Base-by-base conservation (phyloP, 1,284 basidiomycete genomes). In the Sphaerobolus stellatus region DNA sequence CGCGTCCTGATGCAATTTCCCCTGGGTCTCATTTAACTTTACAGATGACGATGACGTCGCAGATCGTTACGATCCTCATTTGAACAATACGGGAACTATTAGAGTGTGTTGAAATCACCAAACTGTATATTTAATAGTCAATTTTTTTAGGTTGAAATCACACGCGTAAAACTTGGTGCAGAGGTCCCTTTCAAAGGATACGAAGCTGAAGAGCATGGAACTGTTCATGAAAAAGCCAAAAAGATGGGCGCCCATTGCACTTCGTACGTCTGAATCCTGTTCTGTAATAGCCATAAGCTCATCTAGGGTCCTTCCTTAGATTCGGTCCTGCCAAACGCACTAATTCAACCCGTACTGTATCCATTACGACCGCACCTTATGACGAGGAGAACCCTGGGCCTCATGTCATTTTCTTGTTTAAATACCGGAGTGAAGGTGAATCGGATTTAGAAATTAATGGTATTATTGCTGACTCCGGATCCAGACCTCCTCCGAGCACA, bases 41-140 rank as follows among this genome's bases (percentile, higher is more conserved):
- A 27, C 29, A 59, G 60, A 61, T 44, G 60, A 61, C 28, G 60
- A 61, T 22, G 34, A 44, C 16, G 25, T 59, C 13, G 60, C 60
- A 5, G 52, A 46, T 28, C 31, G 25, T 16, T 34, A 48, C 28
- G 59, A 60, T 41, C 27, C 55, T 27, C 30, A 25, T 20, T 18
- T 60, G 24, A 20, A 52, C 8, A 47, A 58, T 9, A 47, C 56
- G 24, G 59, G 59, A n/a, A 54, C 48, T 14, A 60, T 60, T 34
- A 57, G 33, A 48, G 55, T 53, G 24, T 11, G 33, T 36, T 45
- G 9, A 13, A n/a, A 44, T 16, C 3, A 28, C 28, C n/a, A 22
- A 22, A 5, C 8, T 25, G 16, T n/a, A 27, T 44, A 16, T 14
- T 44, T 13, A 22, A 11, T 14, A 14, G 20, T 11, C 14, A 4